Base-by-base conservation (phyloP, 2,329 filamentous ascomycete species). In the Aspergillus sp. region DNA sequence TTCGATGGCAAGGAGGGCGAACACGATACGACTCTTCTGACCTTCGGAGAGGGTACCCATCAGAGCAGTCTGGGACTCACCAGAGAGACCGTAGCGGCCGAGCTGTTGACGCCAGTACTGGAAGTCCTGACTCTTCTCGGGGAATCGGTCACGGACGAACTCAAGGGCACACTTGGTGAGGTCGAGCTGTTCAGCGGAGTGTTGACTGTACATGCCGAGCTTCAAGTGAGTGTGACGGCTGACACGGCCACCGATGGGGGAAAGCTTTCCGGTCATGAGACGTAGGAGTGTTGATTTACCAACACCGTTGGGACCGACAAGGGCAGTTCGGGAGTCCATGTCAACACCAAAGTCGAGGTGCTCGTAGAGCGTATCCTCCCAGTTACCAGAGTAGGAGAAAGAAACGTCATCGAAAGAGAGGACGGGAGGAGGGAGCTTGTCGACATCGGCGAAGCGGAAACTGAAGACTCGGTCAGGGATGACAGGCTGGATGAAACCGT, bases 81-180 rank as follows among this genome's bases (percentile, higher is more conserved):
- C 96, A 57, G 86, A 89, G 64, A 99, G 85, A 75, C 96, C 96
- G 76, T 99, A 99, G 65, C 88, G 86, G 70, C 95, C 95, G 38
- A 99, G 90, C 81, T 96, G 92, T 80, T 97, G 93, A 74, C 95
- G 88, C 95, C 95, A 99, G 86, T 95, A 99, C 81, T 99, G 95
- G 83, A 96, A 96, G 76, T 99, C 95, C 76, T 99, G 95, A 53
- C 88, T 92, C 80, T 93, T 91, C 64, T 88, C 82, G 43, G 83
- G 78, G 81, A 96, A 98, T 83, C 93, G 96, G 80, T 98, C 93
- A 63, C 95, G 90, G 62, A 98, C 93, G 73, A 99, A 99, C 78
- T 99, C 96, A 54, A 99, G 86, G 8, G 95, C 88, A 45, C 92
- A 97, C 84, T 99, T 99, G 78, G 92, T 99, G 63, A 99, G 83